Evolutionary conservation across 2,329 filamentous ascomycete genomes (phyloP), one percentile per base, ranked within the genome.

Genomic region (Arthrobotrys pseudoclavata): DNA sequence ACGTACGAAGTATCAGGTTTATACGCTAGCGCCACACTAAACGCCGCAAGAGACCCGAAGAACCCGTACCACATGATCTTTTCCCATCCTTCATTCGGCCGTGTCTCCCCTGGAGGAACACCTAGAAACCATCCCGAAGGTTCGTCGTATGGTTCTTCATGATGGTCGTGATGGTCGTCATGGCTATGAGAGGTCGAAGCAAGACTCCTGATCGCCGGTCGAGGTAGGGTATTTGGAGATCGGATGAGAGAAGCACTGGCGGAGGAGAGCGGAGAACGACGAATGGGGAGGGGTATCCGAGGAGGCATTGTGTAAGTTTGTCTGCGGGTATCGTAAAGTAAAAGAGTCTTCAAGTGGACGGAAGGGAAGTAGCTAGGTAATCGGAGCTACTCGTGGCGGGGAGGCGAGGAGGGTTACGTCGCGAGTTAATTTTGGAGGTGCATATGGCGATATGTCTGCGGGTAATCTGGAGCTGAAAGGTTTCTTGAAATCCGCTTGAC

Each of bases 1-100:
- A 93, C 94, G 86, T 88, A 99, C 96, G 93, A 97, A 80, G 95
- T 98, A 88, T 99, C 96, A 66, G 96, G 96, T 90, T 98, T 98
- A 84, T 96, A 98, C 79, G 93, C 93, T 86, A 97, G 93, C 80
- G 92, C 93, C 80, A 97, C 87, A 79, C 89, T 89, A 68, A 90
- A 91, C 80, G 93, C 87, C 29, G 89, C 85, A 82, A 97, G 85
- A 82, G 90, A 91, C 68, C 92, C 93, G 84, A 91, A 92, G 85
- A 97, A 94, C 61, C 94, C 94, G 84, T 92, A 92, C 84, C 91
- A 91, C 87, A 91, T 94, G 69, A 94, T 85, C 80, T 87, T 90
- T 88, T 99, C 96, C 96, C 96, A 99, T 64, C 95, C 96, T 86
- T 99, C 96, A 84, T 93, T 92, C 88, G 96, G 90, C 83, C 93